Evolutionary conservation across 2,329 filamentous ascomycete genomes (phyloP).

Genomic region (Pseudogymnoascus sp.): DNA sequence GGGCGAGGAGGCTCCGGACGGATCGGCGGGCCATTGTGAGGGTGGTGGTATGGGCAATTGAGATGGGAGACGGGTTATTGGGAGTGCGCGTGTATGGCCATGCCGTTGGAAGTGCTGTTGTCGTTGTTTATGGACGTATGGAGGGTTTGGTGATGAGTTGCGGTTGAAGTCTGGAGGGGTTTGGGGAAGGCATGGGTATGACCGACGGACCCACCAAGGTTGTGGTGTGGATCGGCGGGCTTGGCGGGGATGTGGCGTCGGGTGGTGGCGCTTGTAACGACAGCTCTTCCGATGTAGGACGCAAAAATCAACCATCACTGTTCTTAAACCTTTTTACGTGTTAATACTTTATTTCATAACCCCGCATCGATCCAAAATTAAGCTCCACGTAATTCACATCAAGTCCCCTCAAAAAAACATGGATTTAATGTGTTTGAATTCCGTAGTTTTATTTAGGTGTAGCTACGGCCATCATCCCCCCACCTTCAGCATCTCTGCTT

Average conservation of each 20-base stretch:
- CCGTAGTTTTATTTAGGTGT: not conserved
- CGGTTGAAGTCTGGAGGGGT: not conserved
- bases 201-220: not conserved
- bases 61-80: not conserved
- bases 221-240: not conserved
- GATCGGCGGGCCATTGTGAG: not conserved
- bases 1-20: not conserved
- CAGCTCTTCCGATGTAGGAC: not conserved
- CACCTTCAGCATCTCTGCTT: not conserved
- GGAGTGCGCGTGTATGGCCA: not conserved
- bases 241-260: not conserved
- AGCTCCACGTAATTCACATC: not conserved
- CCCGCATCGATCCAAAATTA: not conserved
- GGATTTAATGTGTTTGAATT: not conserved
- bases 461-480: not conserved
- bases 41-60: not conserved
- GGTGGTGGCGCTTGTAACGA: not conserved
- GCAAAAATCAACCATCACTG: not conserved
- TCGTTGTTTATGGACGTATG: not conserved
- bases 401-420: not conserved
- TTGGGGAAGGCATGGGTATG: not conserved
- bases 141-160: not conserved
- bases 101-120: not conserved
- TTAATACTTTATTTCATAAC: not conserved
- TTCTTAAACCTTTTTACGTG: not conserved